Base-by-base conservation (phyloP, 1,284 basidiomycete species). In the Ganoderma meredithae region DNA sequence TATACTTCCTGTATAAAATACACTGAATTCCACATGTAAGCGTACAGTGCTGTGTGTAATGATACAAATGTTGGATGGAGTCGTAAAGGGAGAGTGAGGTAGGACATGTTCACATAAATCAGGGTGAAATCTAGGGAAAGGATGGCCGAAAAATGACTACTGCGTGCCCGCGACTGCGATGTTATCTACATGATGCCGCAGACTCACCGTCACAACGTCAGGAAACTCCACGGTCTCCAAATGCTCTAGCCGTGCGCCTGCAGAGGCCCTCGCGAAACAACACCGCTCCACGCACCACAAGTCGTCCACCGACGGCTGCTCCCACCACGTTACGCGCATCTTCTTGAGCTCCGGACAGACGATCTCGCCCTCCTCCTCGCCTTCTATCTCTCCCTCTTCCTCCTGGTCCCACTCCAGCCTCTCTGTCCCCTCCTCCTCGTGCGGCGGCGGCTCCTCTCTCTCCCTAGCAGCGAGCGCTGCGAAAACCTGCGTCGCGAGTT, bases 1-100 rank as follows among this genome's bases (percentile, higher is more conserved):
- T 60, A 72, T 68, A 69, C 40, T 41, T 60, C 52, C 25, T 65
- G 63, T 71, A 68, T 69, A 49, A 56, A 65, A 40, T 41, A 25
- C 43, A 39, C 44, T 36, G 33, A 40, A 17, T 41, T 60, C 39
- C 53, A 55, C 15, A 9, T 22, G 33, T 39, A 33, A 17, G 31
- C 39, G 36, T n/a, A 39, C 19, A 39, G 39, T 60, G 17, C 52
- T 55, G 27, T 25, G 31, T 55, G 52, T 9, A 41, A 25, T 25
- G 39, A 43, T 60, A 25, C 36, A 41, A 33, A 58, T 58, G 52
- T 17, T 2, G 31, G 17, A 31, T n/a, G 33, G 55, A 5, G 36
- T 10, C 6, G 9, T 10, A 33, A 59, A 49, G 12, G n/a, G 56
- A 59, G n/a, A 10, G 33, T 59, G 56, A 40, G 39, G 19, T 33